Evolutionary conservation across 2,329 filamentous ascomycete species (phyloP).

Genomic region (Aspergillus brasiliensis): DNA sequence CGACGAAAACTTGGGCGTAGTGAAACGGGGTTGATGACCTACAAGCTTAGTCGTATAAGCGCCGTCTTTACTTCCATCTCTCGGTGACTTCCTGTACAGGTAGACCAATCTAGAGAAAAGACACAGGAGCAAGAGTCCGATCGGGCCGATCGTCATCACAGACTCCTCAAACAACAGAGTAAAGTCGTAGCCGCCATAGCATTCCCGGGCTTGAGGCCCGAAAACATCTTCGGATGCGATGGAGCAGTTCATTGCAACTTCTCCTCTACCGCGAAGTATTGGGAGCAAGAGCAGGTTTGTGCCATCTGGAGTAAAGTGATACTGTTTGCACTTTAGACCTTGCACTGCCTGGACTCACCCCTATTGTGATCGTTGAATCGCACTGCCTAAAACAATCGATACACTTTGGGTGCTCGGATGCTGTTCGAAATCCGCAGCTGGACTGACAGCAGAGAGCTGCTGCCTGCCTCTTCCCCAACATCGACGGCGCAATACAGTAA

Average conservation of each 20-base stretch:
- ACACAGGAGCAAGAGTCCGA: not conserved
- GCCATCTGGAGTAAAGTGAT: not conserved
- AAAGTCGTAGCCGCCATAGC: conserved; percentile 1
- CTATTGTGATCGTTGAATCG: not conserved
- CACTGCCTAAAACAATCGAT: not conserved
- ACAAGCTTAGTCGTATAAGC: not conserved
- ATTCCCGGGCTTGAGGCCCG: not conserved
- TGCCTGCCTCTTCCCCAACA: not conserved
- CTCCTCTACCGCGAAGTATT: not conserved
- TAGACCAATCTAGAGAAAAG: not conserved
- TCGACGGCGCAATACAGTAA: not conserved
- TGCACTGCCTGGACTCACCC: not conserved
- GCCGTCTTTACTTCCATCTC: not conserved
- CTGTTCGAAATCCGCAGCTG: not conserved
- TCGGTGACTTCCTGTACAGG: not conserved
- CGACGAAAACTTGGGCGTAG: too few species aligned
- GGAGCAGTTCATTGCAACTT: not conserved
- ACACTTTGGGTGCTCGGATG: not conserved
- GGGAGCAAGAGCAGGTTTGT: not conserved
- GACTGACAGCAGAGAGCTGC: not conserved
- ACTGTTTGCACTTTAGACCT: not conserved
- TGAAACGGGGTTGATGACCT: not conserved
- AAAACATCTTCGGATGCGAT: not conserved
- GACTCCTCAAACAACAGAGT: not conserved
- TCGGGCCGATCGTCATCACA: not conserved